Conservation (phyloP, 1,139 yeast species). For the Candida sojae region DNA sequence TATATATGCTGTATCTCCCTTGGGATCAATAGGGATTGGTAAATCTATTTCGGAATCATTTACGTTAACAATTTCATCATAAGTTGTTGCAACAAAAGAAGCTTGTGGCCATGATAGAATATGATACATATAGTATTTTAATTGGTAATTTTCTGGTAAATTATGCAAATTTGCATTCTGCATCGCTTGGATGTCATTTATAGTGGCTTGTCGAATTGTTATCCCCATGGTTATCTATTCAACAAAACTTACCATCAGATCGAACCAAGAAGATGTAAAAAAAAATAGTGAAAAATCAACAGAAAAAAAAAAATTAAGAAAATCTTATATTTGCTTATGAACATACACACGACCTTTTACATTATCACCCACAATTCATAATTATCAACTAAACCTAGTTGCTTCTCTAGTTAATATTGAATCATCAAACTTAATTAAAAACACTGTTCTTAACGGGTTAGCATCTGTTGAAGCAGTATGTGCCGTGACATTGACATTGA, state of each 20-base stretch:
- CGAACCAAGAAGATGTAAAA: background rate
- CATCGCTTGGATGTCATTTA: slow-evolving; percentile 88
- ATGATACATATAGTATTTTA: slow-evolving; percentile 93
- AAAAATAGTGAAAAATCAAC: background rate
- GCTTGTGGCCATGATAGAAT: slow-evolving; percentile 97
- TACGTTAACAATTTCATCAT: slow-evolving; percentile 39
- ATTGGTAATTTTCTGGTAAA: slow-evolving; percentile 90
- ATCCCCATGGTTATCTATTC: slow-evolving; percentile 57
- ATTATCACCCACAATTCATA: background rate
- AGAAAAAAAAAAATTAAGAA: background rate
- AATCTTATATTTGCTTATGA: background rate
- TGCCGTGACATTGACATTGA: slow-evolving; percentile 84
- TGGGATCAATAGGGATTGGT: slow-evolving; percentile 33
- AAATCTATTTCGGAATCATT: slow-evolving; percentile 28
- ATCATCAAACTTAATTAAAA: slow-evolving; percentile 73
- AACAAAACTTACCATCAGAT: background rate
- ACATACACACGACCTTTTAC: slow-evolving; percentile 2
- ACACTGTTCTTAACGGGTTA: slow-evolving; percentile 74
- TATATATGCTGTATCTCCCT: slow-evolving; percentile 59
- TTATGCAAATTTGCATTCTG: slow-evolving; percentile 93
- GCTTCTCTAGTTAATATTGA: slow-evolving; percentile 59
- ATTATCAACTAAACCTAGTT: slow-evolving; percentile 15
- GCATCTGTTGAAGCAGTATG: slow-evolving; percentile 75
- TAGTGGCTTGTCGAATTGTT: slow-evolving; percentile 86
- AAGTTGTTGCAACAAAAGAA: slow-evolving; percentile 90